Evolutionary conservation across 2,329 filamentous ascomycete genomes (phyloP), one percentile per base, ranked within the genome.

Genomic region (Neofusicoccum ribis): DNA sequence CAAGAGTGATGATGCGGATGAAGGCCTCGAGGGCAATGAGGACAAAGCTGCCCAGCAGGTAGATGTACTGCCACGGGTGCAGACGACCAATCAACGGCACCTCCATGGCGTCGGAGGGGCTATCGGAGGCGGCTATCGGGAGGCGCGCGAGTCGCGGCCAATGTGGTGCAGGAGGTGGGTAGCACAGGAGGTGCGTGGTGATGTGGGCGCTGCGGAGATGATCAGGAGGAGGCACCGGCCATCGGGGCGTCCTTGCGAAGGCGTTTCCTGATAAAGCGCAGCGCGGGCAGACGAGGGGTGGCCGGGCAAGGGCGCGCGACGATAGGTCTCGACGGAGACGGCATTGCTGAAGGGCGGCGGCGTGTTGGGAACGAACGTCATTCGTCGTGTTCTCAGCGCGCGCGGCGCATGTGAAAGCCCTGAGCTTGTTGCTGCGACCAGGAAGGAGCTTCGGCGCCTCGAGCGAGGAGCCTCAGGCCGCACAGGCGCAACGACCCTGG

Each of bases 1-100:
- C 91, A 67, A 97, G 86, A 1, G 95, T 98, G 68, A 97, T 86
- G 66, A 96, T 83, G 71, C 94, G 89, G 72, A 97, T 90, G 67
- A 96, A 73, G 65, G 89, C 88, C 78, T 99, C 95, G 69, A 97
- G 84, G 52, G 88, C 84, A 66, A 98, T 89, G 43, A 99, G 86
- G 61, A 92, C 73, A 72, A 98, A 91, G 7, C 94, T 98, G 64
- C 89, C 88, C 52, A 95, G 79, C 49, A 99, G 86, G 44, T 93
- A 92, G 68, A 96, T 80, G 80, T 98, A 98, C 81, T 99, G 93
- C 78, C 85, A 85, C 77, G 81, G 67, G 63, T 81, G 76, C 44
- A 90, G 81, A 67, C 88, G 83, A 56, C 86, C 87, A 69, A 90
- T 83, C 68, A 90, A 84, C 37, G 88, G 88, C 47, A 90, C 83